Conservation (phyloP, 768 basidiomycete species). For the Lepiota venenata region DNA sequence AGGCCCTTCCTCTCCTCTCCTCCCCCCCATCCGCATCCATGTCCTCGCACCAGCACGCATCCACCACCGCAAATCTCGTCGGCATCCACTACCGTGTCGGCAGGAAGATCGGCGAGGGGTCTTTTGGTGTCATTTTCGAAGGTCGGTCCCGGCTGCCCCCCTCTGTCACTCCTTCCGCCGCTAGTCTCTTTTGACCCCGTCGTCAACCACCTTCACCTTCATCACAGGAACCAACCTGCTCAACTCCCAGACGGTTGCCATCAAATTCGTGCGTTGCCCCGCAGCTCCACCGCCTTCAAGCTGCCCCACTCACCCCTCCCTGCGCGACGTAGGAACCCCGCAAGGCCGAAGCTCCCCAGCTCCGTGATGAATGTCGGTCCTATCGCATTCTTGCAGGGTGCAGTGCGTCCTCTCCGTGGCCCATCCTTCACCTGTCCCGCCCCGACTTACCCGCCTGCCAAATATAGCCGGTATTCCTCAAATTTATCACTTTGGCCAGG, state of each 20-base stretch:
- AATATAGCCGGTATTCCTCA: constrained; percentile 89
- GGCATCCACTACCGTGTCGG: constrained; percentile 98
- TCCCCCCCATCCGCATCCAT: constrained; percentile 33
- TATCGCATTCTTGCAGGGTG: constrained; percentile 90
- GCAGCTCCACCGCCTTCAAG: constrained; percentile 10
- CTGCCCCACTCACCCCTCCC: constrained; percentile 11
- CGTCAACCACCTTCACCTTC: neutral
- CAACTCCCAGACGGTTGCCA: constrained; percentile 98
- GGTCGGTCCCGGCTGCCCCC: constrained; percentile 42
- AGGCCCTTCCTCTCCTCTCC: constrained; percentile 25
- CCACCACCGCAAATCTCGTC: constrained; percentile 74
- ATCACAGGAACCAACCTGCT: constrained; percentile 88
- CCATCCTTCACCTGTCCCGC: constrained; percentile 13
- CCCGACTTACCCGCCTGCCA: constrained; percentile 12
- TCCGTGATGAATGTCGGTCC: constrained; percentile 97
- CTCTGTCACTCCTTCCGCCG: constrained; percentile 6
- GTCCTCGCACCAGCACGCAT: constrained; percentile 57
- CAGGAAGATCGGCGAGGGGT: constrained; percentile 99
- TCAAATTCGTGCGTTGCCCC: constrained; percentile 90
- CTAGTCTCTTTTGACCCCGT: neutral
- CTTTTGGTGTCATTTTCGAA: constrained; percentile 95
- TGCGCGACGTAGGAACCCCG: constrained; percentile 65
- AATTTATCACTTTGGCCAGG: constrained; percentile 99
- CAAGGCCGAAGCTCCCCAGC: constrained; percentile 95
- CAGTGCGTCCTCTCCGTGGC: constrained; percentile 51